phyloP scores from a whole-genome alignment of 257 asterid genomes.

The Solanum rostratum region DNA sequence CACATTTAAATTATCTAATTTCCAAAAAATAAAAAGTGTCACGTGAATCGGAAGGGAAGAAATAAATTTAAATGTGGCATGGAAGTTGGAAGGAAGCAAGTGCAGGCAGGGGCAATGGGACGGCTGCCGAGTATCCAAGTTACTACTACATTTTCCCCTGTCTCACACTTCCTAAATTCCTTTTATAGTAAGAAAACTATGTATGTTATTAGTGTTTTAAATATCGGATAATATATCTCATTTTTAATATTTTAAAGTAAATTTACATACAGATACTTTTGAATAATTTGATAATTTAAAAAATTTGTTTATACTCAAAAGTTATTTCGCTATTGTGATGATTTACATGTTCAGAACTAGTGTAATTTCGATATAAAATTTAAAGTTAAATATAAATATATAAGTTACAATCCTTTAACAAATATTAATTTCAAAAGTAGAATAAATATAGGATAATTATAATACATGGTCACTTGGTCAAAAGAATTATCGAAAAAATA shows the following conservation, averaged over 20 bases:
- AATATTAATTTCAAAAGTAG: not conserved
- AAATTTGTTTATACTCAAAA: not conserved
- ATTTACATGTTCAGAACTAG: not conserved
- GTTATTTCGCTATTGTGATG: not conserved
- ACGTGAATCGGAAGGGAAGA: not conserved
- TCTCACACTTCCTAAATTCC: not conserved
- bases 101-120: not conserved
- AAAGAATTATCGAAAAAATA: too few relatives aligned
- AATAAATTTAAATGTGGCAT: not conserved
- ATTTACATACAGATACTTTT: not conserved
- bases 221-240: not conserved
- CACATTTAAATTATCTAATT: too few relatives aligned
- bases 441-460: not conserved
- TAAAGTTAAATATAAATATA: too few relatives aligned
- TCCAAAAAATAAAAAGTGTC: accelerated
- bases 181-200: not conserved
- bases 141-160: slow-evolving; percentile 3
- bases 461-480: too few relatives aligned
- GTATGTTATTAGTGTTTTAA: not conserved
- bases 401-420: too few relatives aligned
- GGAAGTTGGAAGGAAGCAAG: not conserved
- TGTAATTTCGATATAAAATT: not conserved
- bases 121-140: slow-evolving; percentile 18
- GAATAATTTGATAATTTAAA: not conserved
- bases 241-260: not conserved